These are phyloP conservation scores for Elasticomyces elasticus DNA, from an alignment of 495 filamentous ascomycete genomes.

Conservation along the genomic window DNA sequence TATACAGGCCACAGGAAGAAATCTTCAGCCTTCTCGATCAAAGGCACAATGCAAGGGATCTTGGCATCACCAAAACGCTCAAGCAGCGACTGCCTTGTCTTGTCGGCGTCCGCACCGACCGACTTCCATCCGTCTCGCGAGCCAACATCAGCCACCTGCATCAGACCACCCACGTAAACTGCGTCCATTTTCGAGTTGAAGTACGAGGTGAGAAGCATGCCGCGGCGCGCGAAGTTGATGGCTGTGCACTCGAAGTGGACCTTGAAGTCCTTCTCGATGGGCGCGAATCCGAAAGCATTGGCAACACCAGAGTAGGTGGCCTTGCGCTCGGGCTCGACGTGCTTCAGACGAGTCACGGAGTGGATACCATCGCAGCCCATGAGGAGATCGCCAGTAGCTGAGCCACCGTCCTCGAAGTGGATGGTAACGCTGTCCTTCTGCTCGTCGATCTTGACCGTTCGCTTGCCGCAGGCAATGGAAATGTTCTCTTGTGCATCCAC, in stretches of 20 bases:
- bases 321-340: slow-evolving; percentile 41
- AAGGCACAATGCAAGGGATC: slow-evolving; percentile 40
- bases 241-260: slow-evolving; percentile 41
- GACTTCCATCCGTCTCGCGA: slow-evolving; percentile 42
- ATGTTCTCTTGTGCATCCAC: slow-evolving; percentile 27
- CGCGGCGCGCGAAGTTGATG: slow-evolving; percentile 44
- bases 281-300: slow-evolving; percentile 44
- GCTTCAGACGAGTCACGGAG: slow-evolving; percentile 43
- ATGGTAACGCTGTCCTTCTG: slow-evolving; percentile 35
- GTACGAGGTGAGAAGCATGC: slow-evolving; percentile 45
- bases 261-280: slow-evolving; percentile 28
- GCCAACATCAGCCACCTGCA: slow-evolving; percentile 41
- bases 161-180: slow-evolving; percentile 48
- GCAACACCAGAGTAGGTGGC: slow-evolving; percentile 46
- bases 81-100: slow-evolving; percentile 36
- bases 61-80: slow-evolving; percentile 38
- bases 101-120: slow-evolving; percentile 33
- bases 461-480: slow-evolving; percentile 29
- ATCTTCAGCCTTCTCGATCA: slow-evolving; percentile 41
- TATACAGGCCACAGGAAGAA: slow-evolving; percentile 54
- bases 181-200: slow-evolving; percentile 36
- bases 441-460: slow-evolving; percentile 36
- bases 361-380: slow-evolving; percentile 58
- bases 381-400: slow-evolving; percentile 42
- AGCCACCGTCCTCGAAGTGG: slow-evolving; percentile 42